phyloP scores from a whole-genome alignment of 768 basidiomycete genomes.

The Tulasnella sp. region DNA sequence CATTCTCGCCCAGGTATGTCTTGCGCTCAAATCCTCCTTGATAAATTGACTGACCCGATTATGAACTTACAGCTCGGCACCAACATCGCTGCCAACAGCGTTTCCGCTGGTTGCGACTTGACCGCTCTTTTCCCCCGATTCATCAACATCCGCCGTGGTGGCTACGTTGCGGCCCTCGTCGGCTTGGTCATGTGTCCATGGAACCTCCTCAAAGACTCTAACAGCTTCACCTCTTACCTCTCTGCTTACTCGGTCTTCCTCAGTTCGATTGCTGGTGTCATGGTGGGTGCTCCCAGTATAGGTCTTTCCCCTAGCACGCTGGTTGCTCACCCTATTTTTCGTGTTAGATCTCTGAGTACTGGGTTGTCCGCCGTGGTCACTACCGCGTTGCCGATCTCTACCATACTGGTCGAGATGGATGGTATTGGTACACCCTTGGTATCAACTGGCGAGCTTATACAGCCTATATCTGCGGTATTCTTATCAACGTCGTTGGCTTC shows the following conservation, averaged over 20 bases:
- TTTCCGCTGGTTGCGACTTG: slow-evolving; percentile 79
- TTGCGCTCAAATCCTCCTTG: not conserved
- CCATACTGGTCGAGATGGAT: slow-evolving; percentile 50
- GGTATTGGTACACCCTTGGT: slow-evolving; percentile 74
- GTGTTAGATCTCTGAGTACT: slow-evolving; percentile 66
- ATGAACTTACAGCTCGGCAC: slow-evolving; percentile 45
- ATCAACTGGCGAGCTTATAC: slow-evolving; percentile 68
- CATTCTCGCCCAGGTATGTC: slow-evolving; percentile 64
- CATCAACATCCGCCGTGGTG: slow-evolving; percentile 80
- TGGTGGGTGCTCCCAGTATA: slow-evolving; percentile 46
- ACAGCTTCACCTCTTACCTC: slow-evolving; percentile 74
- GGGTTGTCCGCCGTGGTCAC: slow-evolving; percentile 64
- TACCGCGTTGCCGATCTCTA: slow-evolving; percentile 73
- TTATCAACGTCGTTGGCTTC: slow-evolving; percentile 80
- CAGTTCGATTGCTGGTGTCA: slow-evolving; percentile 75
- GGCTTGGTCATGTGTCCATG: slow-evolving; percentile 74
- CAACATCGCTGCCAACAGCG: slow-evolving; percentile 78
- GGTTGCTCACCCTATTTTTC: not conserved
- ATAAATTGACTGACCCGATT: not conserved
- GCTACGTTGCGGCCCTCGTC: slow-evolving; percentile 75
- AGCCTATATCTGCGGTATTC: slow-evolving; percentile 67
- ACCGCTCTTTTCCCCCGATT: slow-evolving; percentile 74
- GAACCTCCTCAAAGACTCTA: slow-evolving; percentile 47
- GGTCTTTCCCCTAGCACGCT: not conserved
- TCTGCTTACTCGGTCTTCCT: slow-evolving; percentile 72